These are phyloP conservation scores for Ormosia semicastrata DNA, from an alignment of 306 rosid genomes.

Conservation along the genomic window DNA sequence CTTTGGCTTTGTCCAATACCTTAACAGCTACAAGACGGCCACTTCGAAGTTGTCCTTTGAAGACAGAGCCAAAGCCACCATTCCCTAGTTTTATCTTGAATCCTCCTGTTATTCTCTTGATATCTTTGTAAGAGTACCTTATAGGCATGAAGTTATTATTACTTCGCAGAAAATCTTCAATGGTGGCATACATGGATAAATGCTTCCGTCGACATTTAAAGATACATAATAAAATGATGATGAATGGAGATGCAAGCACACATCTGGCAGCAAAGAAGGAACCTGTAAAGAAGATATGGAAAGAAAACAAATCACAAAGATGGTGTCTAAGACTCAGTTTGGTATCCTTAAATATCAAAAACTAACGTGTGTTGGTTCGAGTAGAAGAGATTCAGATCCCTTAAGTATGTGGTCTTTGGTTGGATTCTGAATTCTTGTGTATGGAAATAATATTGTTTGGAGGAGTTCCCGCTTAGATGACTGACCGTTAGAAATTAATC, in stretches of 20 bases:
- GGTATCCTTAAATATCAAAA: no score
- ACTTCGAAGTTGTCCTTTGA: constrained; percentile 24
- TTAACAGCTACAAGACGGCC: constrained; percentile 21
- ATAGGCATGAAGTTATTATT: not conserved
- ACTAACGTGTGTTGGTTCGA: no score
- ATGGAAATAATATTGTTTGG: no score
- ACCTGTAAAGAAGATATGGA: not conserved
- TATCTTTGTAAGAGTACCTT: constrained; percentile 27
- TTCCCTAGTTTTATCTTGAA: constrained; percentile 19
- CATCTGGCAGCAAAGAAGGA: not conserved
- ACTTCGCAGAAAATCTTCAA: constrained; percentile 24
- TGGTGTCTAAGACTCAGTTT: not conserved
- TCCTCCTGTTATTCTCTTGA: not conserved
- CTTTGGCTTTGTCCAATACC: constrained; percentile 16
- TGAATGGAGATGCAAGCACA: not conserved
- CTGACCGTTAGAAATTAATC: no score
- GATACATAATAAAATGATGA: not conserved
- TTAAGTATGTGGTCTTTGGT: no score
- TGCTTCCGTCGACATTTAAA: constrained; percentile 25
- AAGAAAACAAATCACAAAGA: not conserved
- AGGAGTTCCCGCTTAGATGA: no score
- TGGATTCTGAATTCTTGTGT: no score
- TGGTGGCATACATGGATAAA: constrained; percentile 13
- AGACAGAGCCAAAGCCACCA: constrained; percentile 28
- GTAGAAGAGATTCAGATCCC: no score